A percentile compares a stretch with the other conserved stretches of the same genome.
Evolutionary conservation across 2,329 filamentous ascomycete species (phyloP).

Genomic region (Epichloe hybrida): DNA sequence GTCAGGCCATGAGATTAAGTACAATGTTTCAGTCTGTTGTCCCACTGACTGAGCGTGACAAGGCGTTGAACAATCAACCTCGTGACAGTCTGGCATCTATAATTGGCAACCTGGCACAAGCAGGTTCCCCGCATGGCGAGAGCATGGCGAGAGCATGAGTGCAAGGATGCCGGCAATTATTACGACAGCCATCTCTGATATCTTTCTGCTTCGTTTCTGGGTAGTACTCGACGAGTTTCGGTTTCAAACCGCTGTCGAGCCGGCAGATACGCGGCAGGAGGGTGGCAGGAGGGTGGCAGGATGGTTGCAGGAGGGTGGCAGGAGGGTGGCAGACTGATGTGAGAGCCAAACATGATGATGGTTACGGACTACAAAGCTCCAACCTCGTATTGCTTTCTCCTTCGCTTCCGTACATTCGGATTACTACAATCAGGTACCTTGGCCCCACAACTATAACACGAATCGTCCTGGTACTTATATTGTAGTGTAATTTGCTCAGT

Average conservation of each 20-base stretch:
- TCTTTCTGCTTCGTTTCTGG: neutral
- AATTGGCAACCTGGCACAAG: neutral
- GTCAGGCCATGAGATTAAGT: too few species aligned
- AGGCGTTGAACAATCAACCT: too few species aligned
- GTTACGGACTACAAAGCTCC: too few species aligned
- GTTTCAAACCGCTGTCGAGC: too few species aligned
- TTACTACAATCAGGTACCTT: too few species aligned
- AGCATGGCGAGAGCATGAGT: neutral
- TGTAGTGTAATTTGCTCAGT: accelerated
- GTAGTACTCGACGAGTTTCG: too few species aligned
- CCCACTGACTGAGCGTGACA: too few species aligned
- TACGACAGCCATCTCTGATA: neutral
- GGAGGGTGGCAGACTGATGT: neutral
- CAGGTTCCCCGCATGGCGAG: neutral
- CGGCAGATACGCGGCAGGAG: neutral
- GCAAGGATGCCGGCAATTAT: neutral
- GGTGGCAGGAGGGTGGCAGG: neutral
- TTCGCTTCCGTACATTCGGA: too few species aligned
- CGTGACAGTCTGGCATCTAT: neutral
- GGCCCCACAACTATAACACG: neutral
- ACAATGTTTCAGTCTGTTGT: too few species aligned
- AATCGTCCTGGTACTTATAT: too few species aligned
- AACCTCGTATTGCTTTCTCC: too few species aligned
- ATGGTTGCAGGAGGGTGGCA: neutral
- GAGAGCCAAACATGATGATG: too few species aligned